Evolutionary conservation across 352 stramenopile genomes (phyloP).

Genomic region (Pythium pyrilobum): DNA sequence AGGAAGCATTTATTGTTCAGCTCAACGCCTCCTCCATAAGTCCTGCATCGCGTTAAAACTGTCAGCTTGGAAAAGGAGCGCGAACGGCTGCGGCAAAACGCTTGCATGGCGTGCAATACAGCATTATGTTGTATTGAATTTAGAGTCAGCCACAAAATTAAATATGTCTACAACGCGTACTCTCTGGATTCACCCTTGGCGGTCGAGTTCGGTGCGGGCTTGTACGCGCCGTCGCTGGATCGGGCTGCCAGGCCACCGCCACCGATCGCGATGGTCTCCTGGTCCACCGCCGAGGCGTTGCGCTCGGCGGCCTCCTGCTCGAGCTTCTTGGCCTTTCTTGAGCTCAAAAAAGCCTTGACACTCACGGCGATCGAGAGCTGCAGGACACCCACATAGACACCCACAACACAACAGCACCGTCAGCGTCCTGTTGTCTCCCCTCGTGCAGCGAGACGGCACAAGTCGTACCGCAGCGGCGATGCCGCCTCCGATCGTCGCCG

Average conservation of each 20-base stretch:
- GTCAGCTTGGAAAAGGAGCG: no score
- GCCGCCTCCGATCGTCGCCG: constrained; percentile 31
- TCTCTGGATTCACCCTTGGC: not conserved
- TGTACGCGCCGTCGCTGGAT: not conserved
- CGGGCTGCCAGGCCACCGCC: not conserved
- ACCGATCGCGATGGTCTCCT: constrained; percentile 16
- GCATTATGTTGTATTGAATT: no score
- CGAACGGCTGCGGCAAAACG: no score
- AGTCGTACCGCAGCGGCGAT: constrained; percentile 31
- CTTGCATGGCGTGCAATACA: no score
- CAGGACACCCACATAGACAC: not conserved
- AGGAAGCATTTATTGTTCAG: no score
- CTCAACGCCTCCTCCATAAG: no score
- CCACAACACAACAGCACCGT: not conserved
- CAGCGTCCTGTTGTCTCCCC: not conserved
- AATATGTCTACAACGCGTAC: constrained; percentile 2
- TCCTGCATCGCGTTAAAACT: no score
- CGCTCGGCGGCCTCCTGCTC: not conserved
- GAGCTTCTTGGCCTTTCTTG: constrained; percentile 14
- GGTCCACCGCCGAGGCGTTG: constrained; percentile 3
- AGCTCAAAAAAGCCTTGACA: constrained; percentile 24
- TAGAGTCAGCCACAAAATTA: no score
- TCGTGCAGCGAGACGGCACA: not conserved
- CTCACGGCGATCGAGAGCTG: constrained; percentile 33
- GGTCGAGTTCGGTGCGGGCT: not conserved